Evolutionary conservation across 1,284 basidiomycete genomes (phyloP).

Genomic region (Papiliotrema fonsecae): DNA sequence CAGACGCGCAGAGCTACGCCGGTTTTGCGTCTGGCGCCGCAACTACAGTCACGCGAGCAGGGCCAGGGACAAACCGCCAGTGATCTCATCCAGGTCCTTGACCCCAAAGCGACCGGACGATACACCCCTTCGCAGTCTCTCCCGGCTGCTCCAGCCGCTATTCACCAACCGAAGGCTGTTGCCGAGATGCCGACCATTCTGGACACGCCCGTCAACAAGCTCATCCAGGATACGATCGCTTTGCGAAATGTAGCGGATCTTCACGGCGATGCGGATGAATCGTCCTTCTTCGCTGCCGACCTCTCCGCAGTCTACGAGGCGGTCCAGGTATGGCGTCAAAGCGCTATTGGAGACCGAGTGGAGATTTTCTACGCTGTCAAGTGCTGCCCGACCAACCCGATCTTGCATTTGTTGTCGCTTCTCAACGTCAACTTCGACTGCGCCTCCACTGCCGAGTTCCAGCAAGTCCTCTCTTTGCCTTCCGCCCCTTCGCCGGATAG

Average conservation of each 20-base stretch:
- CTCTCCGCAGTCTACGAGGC: constrained; percentile 82
- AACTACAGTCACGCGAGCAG: not conserved
- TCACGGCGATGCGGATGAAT: constrained; percentile 54
- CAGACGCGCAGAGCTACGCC: constrained; percentile 4
- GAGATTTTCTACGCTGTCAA: constrained; percentile 95
- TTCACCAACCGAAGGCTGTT: constrained; percentile 6
- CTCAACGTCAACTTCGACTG: constrained; percentile 95
- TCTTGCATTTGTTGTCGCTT: constrained; percentile 82
- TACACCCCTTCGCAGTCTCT: constrained; percentile 25
- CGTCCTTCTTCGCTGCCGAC: constrained; percentile 95
- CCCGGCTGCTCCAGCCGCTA: constrained; percentile 21
- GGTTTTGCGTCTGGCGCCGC: not conserved
- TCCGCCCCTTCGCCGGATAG: constrained; percentile 52
- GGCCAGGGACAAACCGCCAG: constrained; percentile 10
- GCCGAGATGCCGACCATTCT: constrained; percentile 15
- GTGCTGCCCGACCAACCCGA: constrained; percentile 95
- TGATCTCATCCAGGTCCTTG: constrained; percentile 34
- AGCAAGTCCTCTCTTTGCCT: constrained; percentile 70
- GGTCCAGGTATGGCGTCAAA: constrained; percentile 74
- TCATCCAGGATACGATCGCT: constrained; percentile 31
- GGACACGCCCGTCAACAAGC: constrained; percentile 31
- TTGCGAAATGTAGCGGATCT: constrained; percentile 14
- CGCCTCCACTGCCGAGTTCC: constrained; percentile 94
- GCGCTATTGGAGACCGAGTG: constrained; percentile 66
- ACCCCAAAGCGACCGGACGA: constrained; percentile 22